These are phyloP conservation scores for Mycena maculata DNA, from an alignment of 768 basidiomycete genomes.

Conservation along the genomic window DNA sequence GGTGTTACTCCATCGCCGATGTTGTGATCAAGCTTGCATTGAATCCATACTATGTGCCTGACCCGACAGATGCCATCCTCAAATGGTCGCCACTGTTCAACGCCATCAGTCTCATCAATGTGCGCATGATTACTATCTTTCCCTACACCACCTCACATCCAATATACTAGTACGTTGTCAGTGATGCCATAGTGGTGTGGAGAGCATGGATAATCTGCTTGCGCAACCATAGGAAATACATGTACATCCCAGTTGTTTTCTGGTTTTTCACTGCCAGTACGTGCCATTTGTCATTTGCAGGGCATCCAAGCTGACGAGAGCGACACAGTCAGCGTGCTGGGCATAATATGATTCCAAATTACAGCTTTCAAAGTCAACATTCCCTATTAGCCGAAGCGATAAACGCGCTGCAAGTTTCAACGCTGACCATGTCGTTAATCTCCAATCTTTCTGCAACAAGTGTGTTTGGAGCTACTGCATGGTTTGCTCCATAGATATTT, in stretches of 20 bases:
- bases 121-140: neutral
- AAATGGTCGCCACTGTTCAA: slow-evolving; percentile 10
- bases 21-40: neutral
- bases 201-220: slow-evolving; percentile 23
- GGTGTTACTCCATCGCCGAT: neutral
- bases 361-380: no score
- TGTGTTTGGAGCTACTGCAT: slow-evolving; percentile 20
- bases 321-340: slow-evolving; percentile 25
- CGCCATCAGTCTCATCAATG: neutral
- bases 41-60: neutral
- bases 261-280: slow-evolving; percentile 6
- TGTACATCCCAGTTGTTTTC: slow-evolving; percentile 19
- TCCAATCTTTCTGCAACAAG: slow-evolving; percentile 32
- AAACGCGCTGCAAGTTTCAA: slow-evolving; percentile 16
- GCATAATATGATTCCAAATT: no score
- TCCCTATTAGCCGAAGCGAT: slow-evolving; percentile 2
- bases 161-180: slow-evolving; percentile 5
- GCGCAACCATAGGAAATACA: slow-evolving; percentile 20
- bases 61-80: neutral
- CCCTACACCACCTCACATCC: neutral
- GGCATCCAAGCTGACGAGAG: no score
- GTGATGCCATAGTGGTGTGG: slow-evolving; percentile 24
- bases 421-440: slow-evolving; percentile 20
- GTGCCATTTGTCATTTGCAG: no score
- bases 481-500: neutral